These are phyloP conservation scores for Citrus sp. DNA, from an alignment of 345 rosid genomes.

Conservation along the genomic window DNA sequence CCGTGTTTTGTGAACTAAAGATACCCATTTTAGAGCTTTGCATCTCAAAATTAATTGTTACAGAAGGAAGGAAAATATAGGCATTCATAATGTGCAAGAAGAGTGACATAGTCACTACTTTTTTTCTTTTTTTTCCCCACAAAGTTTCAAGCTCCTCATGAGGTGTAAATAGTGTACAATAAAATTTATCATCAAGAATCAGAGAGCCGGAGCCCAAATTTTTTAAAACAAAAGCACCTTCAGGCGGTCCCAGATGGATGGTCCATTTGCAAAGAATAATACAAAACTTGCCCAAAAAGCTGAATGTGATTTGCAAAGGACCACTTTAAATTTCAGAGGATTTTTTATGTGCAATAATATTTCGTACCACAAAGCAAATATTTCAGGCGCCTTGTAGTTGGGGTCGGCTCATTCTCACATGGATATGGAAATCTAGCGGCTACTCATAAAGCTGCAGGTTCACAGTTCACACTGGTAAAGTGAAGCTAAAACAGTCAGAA, in stretches of 20 bases:
- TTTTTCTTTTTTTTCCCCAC: too few relatives aligned
- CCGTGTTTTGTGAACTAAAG: too few relatives aligned
- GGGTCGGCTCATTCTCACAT: conserved; percentile 16
- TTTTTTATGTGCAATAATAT: background rate
- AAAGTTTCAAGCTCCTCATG: background rate
- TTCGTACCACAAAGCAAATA: background rate
- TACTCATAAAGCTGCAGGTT: background rate
- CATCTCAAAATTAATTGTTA: too few relatives aligned
- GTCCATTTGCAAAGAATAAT: background rate
- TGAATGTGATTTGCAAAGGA: background rate
- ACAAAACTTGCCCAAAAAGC: conserved; percentile 3
- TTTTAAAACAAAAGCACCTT: background rate
- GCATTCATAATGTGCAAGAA: background rate
- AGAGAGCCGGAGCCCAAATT: background rate
- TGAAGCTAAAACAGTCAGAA: background rate
- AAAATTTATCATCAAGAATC: background rate
- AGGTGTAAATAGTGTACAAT: background rate
- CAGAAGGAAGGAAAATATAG: background rate
- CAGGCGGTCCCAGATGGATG: background rate
- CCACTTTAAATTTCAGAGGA: background rate
- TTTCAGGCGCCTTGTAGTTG: conserved; percentile 17
- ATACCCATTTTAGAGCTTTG: too few relatives aligned
- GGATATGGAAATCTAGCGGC: conserved; percentile 22
- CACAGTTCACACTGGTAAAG: background rate
- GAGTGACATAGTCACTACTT: background rate